Evolutionary conservation across 208 protist species (phyloP).

Genomic region (Borovskyia barvae): DNA sequence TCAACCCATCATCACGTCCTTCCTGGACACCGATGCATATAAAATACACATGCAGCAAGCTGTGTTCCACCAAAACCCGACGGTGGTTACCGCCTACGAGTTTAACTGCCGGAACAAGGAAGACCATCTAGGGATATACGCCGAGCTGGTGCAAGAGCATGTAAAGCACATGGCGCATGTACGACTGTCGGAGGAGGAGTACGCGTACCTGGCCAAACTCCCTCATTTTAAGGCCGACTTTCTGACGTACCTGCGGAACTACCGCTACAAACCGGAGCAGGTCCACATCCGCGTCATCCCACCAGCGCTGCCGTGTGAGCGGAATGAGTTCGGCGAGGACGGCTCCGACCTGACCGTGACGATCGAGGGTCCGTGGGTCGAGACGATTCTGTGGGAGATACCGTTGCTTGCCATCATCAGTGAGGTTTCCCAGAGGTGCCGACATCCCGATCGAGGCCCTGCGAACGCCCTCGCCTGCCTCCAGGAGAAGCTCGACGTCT

Average conservation of each 20-base stretch:
- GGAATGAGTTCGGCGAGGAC: conserved; percentile 31
- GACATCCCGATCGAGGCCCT: conserved; percentile 43
- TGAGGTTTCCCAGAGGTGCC: conserved; percentile 65
- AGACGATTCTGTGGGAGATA: conserved; percentile 89
- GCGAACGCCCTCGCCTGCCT: conserved; percentile 53
- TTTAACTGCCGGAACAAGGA: conserved; percentile 75
- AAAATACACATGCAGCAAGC: conserved; percentile 92
- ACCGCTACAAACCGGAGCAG: conserved; percentile 79
- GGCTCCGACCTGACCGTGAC: conserved; percentile 55
- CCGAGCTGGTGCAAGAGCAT: conserved; percentile 53
- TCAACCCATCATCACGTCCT: conserved; percentile 71
- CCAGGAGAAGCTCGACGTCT: conserved; percentile 46
- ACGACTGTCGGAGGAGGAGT: conserved; percentile 63
- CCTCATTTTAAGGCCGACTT: conserved; percentile 77
- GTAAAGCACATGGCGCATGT: conserved; percentile 52
- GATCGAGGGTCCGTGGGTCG: conserved; percentile 79
- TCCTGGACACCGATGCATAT: conserved; percentile 89
- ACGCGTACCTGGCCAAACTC: conserved; percentile 59
- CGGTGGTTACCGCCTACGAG: conserved; percentile 52
- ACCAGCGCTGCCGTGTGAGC: conserved; percentile 20
- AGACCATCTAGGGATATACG: conserved; percentile 73
- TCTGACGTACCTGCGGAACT: conserved; percentile 72
- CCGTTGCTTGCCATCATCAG: conserved; percentile 80
- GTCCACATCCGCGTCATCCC: conserved; percentile 55
- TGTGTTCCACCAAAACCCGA: conserved; percentile 68